Evolutionary conservation across 305 asterid species (phyloP).

Genomic region (Solanum hybrid): DNA sequence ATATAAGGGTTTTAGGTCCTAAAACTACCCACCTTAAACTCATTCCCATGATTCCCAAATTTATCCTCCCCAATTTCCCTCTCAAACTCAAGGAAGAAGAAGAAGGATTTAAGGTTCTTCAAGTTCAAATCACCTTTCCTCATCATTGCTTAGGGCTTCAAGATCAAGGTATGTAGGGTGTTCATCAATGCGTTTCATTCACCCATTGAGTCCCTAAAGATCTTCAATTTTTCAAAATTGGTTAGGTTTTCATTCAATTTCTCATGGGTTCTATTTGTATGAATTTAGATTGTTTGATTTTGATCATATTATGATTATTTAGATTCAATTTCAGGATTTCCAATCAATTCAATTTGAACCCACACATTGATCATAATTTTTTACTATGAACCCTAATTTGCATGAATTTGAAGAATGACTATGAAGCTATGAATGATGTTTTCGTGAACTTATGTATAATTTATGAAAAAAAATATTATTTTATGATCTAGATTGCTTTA

Average conservation of each 20-base stretch:
- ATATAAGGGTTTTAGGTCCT: background rate
- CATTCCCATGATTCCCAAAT: background rate
- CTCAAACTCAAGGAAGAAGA: background rate
- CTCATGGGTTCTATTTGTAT: background rate
- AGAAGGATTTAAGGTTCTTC: background rate
- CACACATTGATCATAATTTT: background rate
- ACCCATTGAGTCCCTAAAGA: background rate
- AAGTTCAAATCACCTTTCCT: background rate
- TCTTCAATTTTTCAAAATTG: background rate
- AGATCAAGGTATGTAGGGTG: background rate
- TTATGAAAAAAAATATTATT: background rate
- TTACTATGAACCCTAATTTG: background rate
- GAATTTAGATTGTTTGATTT: background rate
- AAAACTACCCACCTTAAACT: background rate
- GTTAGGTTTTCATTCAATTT: background rate
- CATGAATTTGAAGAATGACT: background rate
- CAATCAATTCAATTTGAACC: background rate
- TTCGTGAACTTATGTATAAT: background rate
- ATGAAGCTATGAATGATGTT: background rate
- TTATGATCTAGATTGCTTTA: background rate
- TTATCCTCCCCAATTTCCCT: background rate
- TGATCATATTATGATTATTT: background rate
- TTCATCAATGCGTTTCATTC: background rate
- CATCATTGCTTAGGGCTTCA: background rate
- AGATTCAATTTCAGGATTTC: background rate